Evolutionary conservation across 208 protist genomes (phyloP), one percentile per base, ranked within the genome.

Genomic region (Cochliopodium minus): DNA sequence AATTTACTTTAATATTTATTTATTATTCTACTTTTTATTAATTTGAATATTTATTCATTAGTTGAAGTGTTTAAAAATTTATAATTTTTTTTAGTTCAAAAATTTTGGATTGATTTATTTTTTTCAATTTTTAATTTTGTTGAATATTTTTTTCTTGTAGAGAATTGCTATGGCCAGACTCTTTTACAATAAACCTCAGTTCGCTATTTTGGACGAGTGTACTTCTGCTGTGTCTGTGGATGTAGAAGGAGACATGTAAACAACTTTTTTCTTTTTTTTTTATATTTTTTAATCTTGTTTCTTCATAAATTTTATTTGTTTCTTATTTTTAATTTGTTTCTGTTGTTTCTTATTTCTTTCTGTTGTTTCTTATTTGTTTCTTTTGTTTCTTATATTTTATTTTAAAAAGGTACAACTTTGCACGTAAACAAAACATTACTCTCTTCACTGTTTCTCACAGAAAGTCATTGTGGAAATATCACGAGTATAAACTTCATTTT

Each of bases 171-270:
- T 75, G 30, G 70, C 68, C 13, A 48, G 70, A 25, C 40, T 75
- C 22, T 64, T 75, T 20, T 75, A 71, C 51, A 67, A 75, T 51
- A 42, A 60, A 52, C 70, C 70, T 20, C n/a, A 58, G 30, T 74
- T 71, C 28, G 69, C 70, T 10, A 75, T 75, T 51, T 59, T 75
- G 51, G 70, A 75, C 34, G 70, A 75, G 39, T 72, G 70, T 52
- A 75, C 70, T 32, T 67, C 58, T 34, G 61, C 62, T 23, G 62
- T 74, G 22, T 70, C 62, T 47, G 70, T 65, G 10, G 71, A 71
- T 32, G 62, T 71, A 38, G 70, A 74, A 39, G 35, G 67, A 17
- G 15, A 20, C 7, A 48, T 67, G 10, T 70, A 63, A 13, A 28
- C 11, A 62, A 45, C n/a, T 9, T 45, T 13, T 22, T n/a, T n/a